These are phyloP conservation scores for Ampelomyces quisqualis DNA, from an alignment of 2,329 filamentous ascomycete genomes.

Conservation along the genomic window DNA sequence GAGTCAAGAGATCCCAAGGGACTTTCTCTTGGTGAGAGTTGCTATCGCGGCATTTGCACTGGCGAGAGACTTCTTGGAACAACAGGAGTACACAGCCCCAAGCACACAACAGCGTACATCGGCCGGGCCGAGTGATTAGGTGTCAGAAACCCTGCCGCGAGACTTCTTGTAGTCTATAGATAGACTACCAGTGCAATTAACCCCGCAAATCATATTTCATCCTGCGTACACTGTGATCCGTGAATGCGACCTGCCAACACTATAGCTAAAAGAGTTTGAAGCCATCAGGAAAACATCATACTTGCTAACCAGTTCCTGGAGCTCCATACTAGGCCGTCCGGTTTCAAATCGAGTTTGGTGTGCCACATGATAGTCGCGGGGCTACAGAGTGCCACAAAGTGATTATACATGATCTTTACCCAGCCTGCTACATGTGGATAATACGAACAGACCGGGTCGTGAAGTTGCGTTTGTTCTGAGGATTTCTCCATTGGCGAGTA, in stretches of 20 bases:
- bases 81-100: too few species aligned
- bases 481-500: constrained; percentile 41
- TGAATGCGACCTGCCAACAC: too few species aligned
- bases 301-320: constrained; percentile 19
- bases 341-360: constrained; percentile 21
- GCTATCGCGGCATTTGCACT: neutral
- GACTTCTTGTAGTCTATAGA: too few species aligned
- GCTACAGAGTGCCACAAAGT: constrained; percentile 14
- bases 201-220: too few species aligned
- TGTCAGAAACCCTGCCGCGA: too few species aligned
- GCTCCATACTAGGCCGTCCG: constrained; percentile 18
- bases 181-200: too few species aligned
- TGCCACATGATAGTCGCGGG: constrained; percentile 27
- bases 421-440: constrained; percentile 30
- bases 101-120: too few species aligned
- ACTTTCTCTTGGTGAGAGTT: neutral
- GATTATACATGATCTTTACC: constrained; percentile 26
- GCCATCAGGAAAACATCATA: constrained; percentile 34
- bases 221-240: too few species aligned
- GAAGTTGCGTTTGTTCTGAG: constrained; percentile 38
- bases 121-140: neutral
- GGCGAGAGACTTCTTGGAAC: neutral
- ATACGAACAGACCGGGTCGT: constrained; percentile 40
- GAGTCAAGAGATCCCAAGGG: neutral
- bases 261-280: constrained; percentile 27